phyloP scores from a whole-genome alignment of 1,284 basidiomycete genomes.

The Termitomyces sp. region DNA sequence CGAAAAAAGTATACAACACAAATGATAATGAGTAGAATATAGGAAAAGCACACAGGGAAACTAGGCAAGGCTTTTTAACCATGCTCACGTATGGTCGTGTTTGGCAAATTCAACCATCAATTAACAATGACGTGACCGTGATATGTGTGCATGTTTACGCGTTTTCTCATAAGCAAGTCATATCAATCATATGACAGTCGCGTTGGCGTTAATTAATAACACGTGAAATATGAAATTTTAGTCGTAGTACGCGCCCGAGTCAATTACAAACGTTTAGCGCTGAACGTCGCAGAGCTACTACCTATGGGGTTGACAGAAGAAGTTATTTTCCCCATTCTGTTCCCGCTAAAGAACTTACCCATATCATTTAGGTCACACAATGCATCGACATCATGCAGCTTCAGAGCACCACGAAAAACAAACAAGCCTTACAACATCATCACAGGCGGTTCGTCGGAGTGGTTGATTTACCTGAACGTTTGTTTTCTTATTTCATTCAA shows the following conservation, averaged over 20 bases:
- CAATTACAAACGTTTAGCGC: background rate
- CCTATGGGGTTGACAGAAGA: background rate
- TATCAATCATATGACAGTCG: conserved; percentile 1
- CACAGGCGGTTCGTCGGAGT: conserved; percentile 42
- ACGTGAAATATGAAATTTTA: conserved; percentile 8
- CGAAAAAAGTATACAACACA: conserved; percentile 1
- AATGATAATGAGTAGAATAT: background rate
- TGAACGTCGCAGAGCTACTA: background rate
- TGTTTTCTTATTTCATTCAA: conserved; percentile 21
- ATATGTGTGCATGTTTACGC: conserved; percentile 24
- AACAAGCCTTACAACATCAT: background rate
- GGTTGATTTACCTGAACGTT: conserved; percentile 59
- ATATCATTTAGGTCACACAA: conserved; percentile 1
- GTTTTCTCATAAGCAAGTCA: background rate
- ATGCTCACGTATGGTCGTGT: conserved; percentile 26
- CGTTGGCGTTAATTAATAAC: background rate
- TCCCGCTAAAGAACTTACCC: background rate
- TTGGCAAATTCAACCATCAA: conserved; percentile 27
- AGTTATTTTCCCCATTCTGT: background rate
- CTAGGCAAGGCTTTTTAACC: conserved; percentile 15
- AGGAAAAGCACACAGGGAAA: background rate
- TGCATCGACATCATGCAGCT: conserved; percentile 7
- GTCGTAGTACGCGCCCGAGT: background rate
- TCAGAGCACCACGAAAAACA: background rate
- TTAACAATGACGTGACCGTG: conserved; percentile 20